These are phyloP conservation scores for Phytophthora meadii DNA, from an alignment of 352 stramenopile genomes.

Conservation along the genomic window DNA sequence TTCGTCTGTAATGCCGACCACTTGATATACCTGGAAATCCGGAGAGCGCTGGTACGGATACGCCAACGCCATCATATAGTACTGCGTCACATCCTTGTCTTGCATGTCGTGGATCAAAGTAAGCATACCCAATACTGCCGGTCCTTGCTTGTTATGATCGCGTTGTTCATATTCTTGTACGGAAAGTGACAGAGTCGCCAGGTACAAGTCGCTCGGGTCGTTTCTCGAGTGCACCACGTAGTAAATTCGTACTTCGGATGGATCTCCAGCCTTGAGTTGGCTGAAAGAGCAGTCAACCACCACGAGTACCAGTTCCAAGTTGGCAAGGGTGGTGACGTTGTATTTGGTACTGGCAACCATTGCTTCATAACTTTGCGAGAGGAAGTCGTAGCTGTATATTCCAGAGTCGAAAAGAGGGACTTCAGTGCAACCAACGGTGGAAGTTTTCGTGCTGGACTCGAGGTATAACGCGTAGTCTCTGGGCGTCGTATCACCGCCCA, in stretches of 20 bases:
- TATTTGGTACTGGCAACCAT: slow-evolving; percentile 38
- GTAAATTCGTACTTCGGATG: slow-evolving; percentile 27
- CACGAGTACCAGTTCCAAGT: slow-evolving; percentile 42
- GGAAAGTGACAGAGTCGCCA: slow-evolving; percentile 33
- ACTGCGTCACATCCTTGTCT: slow-evolving; percentile 21
- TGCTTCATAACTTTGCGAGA: slow-evolving; percentile 30
- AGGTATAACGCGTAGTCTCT: slow-evolving; percentile 43
- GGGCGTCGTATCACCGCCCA: slow-evolving; percentile 33
- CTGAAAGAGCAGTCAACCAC: slow-evolving; percentile 49
- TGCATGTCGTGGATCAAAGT: slow-evolving; percentile 33
- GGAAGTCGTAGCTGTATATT: slow-evolving; percentile 46
- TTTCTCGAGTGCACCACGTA: slow-evolving; percentile 31
- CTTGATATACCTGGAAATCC: slow-evolving; percentile 36
- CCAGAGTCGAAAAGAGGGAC: slow-evolving; percentile 6
- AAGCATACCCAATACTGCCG: slow-evolving; percentile 32
- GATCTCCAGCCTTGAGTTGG: slow-evolving; percentile 19
- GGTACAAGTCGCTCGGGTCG: slow-evolving; percentile 15
- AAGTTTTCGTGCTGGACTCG: slow-evolving; percentile 18
- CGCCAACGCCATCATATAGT: slow-evolving; percentile 32
- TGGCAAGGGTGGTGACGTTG: slow-evolving; percentile 35
- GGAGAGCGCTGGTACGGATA: slow-evolving; percentile 39
- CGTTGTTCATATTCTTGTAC: slow-evolving; percentile 42
- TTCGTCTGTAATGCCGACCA: slow-evolving; percentile 22
- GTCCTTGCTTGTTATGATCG: slow-evolving; percentile 18
- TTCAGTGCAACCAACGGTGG: slow-evolving; percentile 19